Percentiles rank a stretch among this genome's conserved stretches.
Conservation (phyloP, 306 rosid species). For the Potentilla sterilis region DNA sequence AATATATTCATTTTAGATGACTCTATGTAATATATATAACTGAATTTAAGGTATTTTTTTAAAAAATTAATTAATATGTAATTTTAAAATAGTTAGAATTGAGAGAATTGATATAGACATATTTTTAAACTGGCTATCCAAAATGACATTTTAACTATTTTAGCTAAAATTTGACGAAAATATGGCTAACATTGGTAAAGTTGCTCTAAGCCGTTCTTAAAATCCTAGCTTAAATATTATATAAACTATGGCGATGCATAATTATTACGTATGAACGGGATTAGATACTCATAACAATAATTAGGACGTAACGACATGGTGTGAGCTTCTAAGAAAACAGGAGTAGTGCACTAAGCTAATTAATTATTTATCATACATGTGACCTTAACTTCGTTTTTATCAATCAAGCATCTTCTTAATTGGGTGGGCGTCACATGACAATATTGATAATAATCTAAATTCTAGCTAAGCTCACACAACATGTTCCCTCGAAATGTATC, state of each 20-base stretch:
- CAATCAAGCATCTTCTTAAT: conserved; percentile 3
- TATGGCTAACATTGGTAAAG: no score
- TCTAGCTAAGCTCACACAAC: not conserved
- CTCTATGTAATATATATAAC: no score
- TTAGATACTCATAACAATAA: not conserved
- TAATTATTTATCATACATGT: not conserved
- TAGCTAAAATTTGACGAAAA: no score
- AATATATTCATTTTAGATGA: no score
- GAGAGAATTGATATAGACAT: no score
- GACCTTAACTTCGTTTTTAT: not conserved
- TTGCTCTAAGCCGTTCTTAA: no score
- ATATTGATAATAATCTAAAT: not conserved
- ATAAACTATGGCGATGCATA: not conserved
- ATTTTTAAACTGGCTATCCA: no score
- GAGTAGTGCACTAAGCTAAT: not conserved
- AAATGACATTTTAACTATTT: no score
- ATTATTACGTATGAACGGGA: not conserved
- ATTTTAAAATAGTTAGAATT: no score
- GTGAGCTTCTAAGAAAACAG: conserved; percentile 1
- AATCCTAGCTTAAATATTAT: no score
- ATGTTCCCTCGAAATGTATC: conserved; percentile 26
- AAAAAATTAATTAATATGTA: no score
- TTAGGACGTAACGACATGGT: not conserved
- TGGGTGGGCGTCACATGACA: conserved; percentile 21
- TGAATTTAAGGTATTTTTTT: no score